phyloP scores from a whole-genome alignment of 805 yeast genomes.

The Ascoidea asiatica region DNA sequence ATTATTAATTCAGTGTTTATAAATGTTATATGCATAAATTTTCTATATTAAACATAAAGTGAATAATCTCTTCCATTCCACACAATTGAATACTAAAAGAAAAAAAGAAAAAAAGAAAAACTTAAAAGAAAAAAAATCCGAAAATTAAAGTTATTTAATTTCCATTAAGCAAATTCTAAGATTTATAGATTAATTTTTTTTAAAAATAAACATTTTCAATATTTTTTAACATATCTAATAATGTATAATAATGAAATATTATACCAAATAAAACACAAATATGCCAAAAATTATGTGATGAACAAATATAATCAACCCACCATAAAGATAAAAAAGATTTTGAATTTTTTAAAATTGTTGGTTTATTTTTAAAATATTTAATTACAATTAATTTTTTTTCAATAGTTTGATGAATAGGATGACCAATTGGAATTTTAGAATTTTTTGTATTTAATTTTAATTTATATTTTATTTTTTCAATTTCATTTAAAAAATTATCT shows the following conservation, averaged over 20 bases:
- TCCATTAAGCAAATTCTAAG: too few relatives aligned
- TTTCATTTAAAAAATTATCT: conserved; percentile 9
- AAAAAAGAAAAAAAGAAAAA: too few relatives aligned
- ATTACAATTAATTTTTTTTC: conserved; percentile 16
- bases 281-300: conserved; percentile 93
- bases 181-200: too few relatives aligned
- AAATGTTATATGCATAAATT: too few relatives aligned
- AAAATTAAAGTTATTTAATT: too few relatives aligned
- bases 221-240: conserved; percentile 47
- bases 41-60: too few relatives aligned
- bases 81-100: too few relatives aligned
- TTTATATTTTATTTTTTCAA: conserved; percentile 2
- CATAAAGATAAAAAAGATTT: conserved; percentile 42
- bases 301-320: conserved; percentile 72
- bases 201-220: conserved; percentile 2
- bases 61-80: too few relatives aligned
- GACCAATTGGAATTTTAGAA: conserved; percentile 12
- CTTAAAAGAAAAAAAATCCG: too few relatives aligned
- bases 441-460: conserved; percentile 12
- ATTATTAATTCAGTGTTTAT: conserved; percentile 2
- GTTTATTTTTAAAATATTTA: conserved; percentile 28
- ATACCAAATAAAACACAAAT: conserved; percentile 79
- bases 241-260: conserved; percentile 75
- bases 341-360: conserved; percentile 19
- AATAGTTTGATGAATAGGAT: background rate